Evolutionary conservation across 495 filamentous ascomycete genomes (phyloP).

Genomic region (Corynascus novoguineensis): DNA sequence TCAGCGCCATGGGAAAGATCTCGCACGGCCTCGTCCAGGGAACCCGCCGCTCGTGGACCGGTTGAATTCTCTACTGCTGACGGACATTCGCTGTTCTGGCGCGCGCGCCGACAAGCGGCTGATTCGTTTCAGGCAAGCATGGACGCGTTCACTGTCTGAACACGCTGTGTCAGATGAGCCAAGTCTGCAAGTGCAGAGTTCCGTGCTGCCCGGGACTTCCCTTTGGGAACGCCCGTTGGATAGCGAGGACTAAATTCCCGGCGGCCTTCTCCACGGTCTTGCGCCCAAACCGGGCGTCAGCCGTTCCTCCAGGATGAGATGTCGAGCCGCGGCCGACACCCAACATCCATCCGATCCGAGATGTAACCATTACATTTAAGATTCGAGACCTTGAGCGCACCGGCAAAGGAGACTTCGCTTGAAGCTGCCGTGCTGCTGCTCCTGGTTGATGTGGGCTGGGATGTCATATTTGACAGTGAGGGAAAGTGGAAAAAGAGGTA

Average conservation of each 20-base stretch:
- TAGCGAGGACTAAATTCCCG: not conserved
- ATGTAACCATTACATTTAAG: not conserved
- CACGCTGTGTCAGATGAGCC: not conserved
- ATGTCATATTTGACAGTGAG: not conserved
- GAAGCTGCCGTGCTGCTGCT: not conserved
- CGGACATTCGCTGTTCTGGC: not conserved
- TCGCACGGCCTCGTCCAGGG: constrained; percentile 24
- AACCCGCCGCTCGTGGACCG: constrained; percentile 27
- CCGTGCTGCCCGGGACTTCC: not conserved
- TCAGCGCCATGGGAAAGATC: constrained; percentile 42
- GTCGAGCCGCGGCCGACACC: not conserved
- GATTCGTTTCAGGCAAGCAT: not conserved
- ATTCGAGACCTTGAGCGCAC: not conserved
- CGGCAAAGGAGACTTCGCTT: not conserved
- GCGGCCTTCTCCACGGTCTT: not conserved
- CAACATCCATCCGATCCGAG: not conserved
- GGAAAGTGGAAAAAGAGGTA: not conserved
- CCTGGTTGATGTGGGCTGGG: not conserved
- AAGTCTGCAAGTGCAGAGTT: constrained; percentile 12
- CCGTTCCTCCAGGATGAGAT: not conserved
- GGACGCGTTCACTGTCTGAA: not conserved
- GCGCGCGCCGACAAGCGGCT: not conserved
- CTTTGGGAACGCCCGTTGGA: not conserved
- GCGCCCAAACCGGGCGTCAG: not conserved
- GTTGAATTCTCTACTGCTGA: constrained; percentile 22